Base-by-base conservation (phyloP, 345 rosid species). In the Murraya koenigii region DNA sequence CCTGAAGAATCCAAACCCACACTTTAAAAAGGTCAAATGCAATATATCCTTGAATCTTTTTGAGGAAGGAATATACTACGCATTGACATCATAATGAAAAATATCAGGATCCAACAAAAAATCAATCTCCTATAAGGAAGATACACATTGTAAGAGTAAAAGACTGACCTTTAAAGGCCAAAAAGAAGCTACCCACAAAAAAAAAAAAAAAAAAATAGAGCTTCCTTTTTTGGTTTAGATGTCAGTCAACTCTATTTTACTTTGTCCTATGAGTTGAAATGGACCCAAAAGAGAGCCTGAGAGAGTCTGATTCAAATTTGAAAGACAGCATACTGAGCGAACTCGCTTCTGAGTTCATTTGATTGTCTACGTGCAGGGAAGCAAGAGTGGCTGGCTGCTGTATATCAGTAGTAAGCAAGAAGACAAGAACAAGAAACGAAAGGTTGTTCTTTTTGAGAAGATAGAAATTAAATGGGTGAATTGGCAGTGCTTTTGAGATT, bases 401-500 rank as follows among this genome's bases (percentile, higher is more conserved):
- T 41, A 30, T 35, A 54, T 23, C 3, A 39, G 59, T 23, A 23
- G 19, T 13, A 19, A 36, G 25, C 14, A 56, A 60, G 41, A 30
- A 7, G 36, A 15, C 15, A 44, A 64, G 76, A 67, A 13, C 58
- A 17, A 63, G 66, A 67, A 20, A 54, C 20, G 55, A 28, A 23
- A 36, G 75, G 75, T 47, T 62, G 77, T 55, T 23, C 41, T 32
- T 66, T 62, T 41, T 2, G 32, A 33, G 32, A 20, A 74, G 4
- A 44, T 41, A 49, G 39, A 59, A 23, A 59, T 38, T 68, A 60
- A 81, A 92, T 92, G 94, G 92, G 82, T 8, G 94, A 90, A 72
- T 77, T 92, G 3, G 84, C 89, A 58, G 88, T 90, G 82, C 92
- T 94, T 35, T 61, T 75, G 84, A 90, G 97, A 88, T 92, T 97